Evolutionary conservation across 352 stramenopile genomes (phyloP).

Genomic region (Phytophthora uliginosa): DNA sequence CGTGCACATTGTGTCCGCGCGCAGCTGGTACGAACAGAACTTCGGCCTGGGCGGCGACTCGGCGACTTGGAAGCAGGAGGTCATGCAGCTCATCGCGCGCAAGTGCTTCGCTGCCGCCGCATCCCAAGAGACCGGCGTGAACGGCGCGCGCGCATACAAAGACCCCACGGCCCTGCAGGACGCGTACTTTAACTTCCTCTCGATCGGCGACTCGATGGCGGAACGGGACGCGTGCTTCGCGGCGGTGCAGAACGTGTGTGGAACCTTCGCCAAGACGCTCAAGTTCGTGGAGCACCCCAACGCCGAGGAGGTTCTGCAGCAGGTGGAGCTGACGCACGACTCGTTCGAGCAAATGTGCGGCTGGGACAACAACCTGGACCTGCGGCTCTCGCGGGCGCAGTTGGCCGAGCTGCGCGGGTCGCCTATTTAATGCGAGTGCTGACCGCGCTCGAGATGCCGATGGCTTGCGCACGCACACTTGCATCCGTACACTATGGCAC

Average conservation of each 20-base stretch:
- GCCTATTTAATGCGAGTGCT: slow-evolving; percentile 34
- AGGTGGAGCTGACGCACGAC: slow-evolving; percentile 85
- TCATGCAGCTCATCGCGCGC: slow-evolving; percentile 88
- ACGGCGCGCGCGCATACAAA: background rate
- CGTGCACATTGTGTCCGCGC: slow-evolving; percentile 88
- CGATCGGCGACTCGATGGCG: slow-evolving; percentile 89
- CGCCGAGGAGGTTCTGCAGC: slow-evolving; percentile 84
- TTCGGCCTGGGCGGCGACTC: slow-evolving; percentile 84
- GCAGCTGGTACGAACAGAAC: slow-evolving; percentile 90
- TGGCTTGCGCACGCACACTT: background rate
- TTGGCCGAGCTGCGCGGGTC: slow-evolving; percentile 75
- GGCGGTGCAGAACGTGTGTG: slow-evolving; percentile 65
- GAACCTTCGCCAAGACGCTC: slow-evolving; percentile 88
- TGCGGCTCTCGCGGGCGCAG: slow-evolving; percentile 82
- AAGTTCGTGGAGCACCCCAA: slow-evolving; percentile 89
- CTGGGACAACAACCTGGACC: slow-evolving; percentile 76
- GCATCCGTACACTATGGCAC: slow-evolving; percentile 20
- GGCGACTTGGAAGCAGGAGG: slow-evolving; percentile 86
- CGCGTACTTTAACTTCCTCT: slow-evolving; percentile 85
- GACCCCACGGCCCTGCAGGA: slow-evolving; percentile 27
- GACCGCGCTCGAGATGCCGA: background rate
- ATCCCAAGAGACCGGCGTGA: slow-evolving; percentile 14
- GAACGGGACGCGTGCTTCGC: slow-evolving; percentile 87
- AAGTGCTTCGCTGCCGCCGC: slow-evolving; percentile 75
- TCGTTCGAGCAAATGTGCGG: slow-evolving; percentile 91